A percentile compares a stretch with the other conserved stretches of the same genome.
These are phyloP conservation scores for Endogone sp. DNA, from an alignment of 192 early-diverging fungal genomes.

Conservation along the genomic window DNA sequence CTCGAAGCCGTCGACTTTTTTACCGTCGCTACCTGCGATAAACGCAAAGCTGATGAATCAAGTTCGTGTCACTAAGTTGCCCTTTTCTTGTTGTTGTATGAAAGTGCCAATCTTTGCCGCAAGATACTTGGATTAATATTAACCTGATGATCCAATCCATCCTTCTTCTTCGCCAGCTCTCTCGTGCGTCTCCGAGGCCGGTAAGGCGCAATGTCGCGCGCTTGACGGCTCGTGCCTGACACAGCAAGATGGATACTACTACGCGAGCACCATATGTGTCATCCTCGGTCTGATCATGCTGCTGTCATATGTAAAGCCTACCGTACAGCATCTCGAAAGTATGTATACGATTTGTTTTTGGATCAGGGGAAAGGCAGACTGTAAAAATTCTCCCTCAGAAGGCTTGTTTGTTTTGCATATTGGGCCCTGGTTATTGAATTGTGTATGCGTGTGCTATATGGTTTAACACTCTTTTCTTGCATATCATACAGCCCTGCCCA, in stretches of 20 bases:
- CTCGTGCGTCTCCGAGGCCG: slow-evolving; percentile 60
- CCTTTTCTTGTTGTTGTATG: neutral
- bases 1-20: slow-evolving; percentile 88
- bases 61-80: neutral
- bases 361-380: too few relatives aligned
- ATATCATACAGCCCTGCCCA: neutral
- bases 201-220: slow-evolving; percentile 54
- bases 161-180: too few relatives aligned
- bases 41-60: slow-evolving; percentile 32
- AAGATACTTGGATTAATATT: neutral
- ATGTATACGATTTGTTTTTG: slow-evolving; percentile 21
- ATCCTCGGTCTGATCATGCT: slow-evolving; percentile 62
- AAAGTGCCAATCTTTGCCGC: neutral
- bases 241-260: slow-evolving; percentile 84
- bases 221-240: slow-evolving; percentile 67
- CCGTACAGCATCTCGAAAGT: slow-evolving; percentile 54
- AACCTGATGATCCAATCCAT: too few relatives aligned
- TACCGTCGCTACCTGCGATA: slow-evolving; percentile 71
- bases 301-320: slow-evolving; percentile 55
- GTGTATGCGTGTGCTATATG: too few relatives aligned
- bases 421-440: too few relatives aligned
- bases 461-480: neutral
- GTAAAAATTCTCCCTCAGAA: too few relatives aligned
- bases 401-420: too few relatives aligned
- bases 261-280: slow-evolving; percentile 67